phyloP scores from a whole-genome alignment of 768 basidiomycete species.

The Tricholomella constricta region DNA sequence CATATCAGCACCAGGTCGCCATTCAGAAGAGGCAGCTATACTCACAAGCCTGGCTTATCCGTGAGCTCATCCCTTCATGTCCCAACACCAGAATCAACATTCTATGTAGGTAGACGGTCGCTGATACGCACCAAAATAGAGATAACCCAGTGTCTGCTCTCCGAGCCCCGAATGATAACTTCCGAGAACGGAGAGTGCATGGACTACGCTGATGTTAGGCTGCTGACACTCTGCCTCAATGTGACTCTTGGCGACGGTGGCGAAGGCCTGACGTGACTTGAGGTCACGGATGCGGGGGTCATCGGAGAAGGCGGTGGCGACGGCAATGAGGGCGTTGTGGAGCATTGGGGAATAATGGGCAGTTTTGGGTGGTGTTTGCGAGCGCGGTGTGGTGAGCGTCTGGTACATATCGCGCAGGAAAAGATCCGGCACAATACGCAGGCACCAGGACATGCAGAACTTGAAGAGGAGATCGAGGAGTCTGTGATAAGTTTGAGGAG shows the following conservation, averaged over 20 bases:
- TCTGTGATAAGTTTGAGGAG: conserved; percentile 21
- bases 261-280: conserved; percentile 43
- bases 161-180: conserved; percentile 50
- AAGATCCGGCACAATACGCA: conserved; percentile 48
- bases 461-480: conserved; percentile 50
- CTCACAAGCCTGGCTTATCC: conserved; percentile 63
- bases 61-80: conserved; percentile 52
- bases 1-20: background rate
- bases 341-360: conserved; percentile 73
- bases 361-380: conserved; percentile 42
- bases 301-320: conserved; percentile 46
- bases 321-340: conserved; percentile 62
- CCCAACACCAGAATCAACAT: conserved; percentile 1
- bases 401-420: conserved; percentile 53
- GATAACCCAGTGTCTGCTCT: conserved; percentile 48
- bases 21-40: conserved; percentile 1
- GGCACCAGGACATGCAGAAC: conserved; percentile 51
- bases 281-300: conserved; percentile 44
- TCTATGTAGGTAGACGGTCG: background rate
- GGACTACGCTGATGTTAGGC: conserved; percentile 46
- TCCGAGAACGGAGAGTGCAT: conserved; percentile 43
- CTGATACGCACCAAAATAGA: conserved; percentile 45
- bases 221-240: conserved; percentile 48
- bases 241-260: conserved; percentile 43
- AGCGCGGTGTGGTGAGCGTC: conserved; percentile 37